Evolutionary conservation across 2,329 filamentous ascomycete genomes (phyloP), one percentile per base, ranked within the genome.

Genomic region (Aspergillus puulaauensis): DNA sequence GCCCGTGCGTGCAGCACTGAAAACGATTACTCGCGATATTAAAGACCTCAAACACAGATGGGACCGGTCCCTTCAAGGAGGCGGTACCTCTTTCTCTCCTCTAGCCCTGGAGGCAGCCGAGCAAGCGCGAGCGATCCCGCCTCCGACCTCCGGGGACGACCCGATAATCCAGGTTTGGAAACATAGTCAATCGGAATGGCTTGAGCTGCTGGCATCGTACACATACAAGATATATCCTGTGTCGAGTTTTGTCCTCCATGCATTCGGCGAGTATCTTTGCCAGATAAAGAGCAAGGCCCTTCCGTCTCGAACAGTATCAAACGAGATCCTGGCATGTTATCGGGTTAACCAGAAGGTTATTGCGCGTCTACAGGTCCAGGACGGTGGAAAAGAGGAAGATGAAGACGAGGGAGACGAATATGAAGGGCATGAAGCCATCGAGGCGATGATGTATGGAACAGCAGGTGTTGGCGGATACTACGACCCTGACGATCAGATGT

Each of bases 121-220:
- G 14, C 53, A 57, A 1, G 64, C 73, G 4, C 60, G 65, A 43
- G 58, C 62, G 6, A 71, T 79, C 19, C 51, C 64, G 14, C 70
- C 73, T 1, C 74, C 72, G 7, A 33, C 49, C 24, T 49, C 40
- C 23, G 66, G 64, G 9, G 62, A 66, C 15, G 75, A 79, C 57
- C 65, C 68, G 2, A 57, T 77, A 8, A 60, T 70, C 17, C 61
- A 70, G 41, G 70, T 68, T 7, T 77, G 75, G 75, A 66, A 63
- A 48, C 67, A 70, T 52, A 70, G 67, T 44, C 61, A 49, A 1
- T 50, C 64, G 19, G 70, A 73, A 45, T 77, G 72, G 71, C 61
- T 63, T 7, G 61, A 62, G 4, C 37, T 79, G 4, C 61, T 77
- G 41, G 77, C 78, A 2, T 78, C 76, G 1, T 74, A 68, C 27